Base-by-base conservation (phyloP, 2,329 filamentous ascomycete genomes). In the Venturia asperata region DNA sequence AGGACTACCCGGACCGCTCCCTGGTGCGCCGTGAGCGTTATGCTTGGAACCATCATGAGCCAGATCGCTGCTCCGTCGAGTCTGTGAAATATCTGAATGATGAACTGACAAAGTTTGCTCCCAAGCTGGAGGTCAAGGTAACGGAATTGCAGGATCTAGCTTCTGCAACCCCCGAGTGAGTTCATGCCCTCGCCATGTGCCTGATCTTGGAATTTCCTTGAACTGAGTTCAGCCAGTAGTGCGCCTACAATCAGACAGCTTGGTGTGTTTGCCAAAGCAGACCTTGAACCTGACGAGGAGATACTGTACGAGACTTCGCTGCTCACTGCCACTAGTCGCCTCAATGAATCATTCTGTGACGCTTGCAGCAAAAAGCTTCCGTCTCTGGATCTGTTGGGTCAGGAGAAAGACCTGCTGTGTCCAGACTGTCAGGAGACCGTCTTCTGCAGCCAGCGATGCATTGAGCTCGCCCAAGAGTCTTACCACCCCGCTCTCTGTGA, bases 301-400 rank as follows among this genome's bases (percentile, higher is more conserved):
- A 86, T 97, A 1, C 82, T 99, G 39, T 80, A 85, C 61, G 94
- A 99, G 73, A 90, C 88, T 67, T 94, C 92, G 10, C 83, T 96
- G 9, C 79, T 99, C 49, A 96, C 92, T 1, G 92, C 91, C 58
- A 94, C 93, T 70, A 94, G 94, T 73, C 87, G 91, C 39, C 83
- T 94, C 15, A 91, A 95, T 73, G 92, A 96, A 68, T 82, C 89
- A 5, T 83, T 93, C 39, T 97, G 93, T 75, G 93, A 97, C 75
- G 92, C 92, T 17, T 97, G 93, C 75, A 91, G 91, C 70, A 82
- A 83, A 9, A 84, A 85, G 30, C 82, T 95, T 6, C 90, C 89
- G 0, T 42, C 60, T 3, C 43, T 64, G 2, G 69, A 70, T 34
- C 6, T 17, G 24, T 15, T 37, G 1, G 66, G 74, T 6, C 68